phyloP scores from a whole-genome alignment of 306 rosid genomes.

The Vigna hirtella region DNA sequence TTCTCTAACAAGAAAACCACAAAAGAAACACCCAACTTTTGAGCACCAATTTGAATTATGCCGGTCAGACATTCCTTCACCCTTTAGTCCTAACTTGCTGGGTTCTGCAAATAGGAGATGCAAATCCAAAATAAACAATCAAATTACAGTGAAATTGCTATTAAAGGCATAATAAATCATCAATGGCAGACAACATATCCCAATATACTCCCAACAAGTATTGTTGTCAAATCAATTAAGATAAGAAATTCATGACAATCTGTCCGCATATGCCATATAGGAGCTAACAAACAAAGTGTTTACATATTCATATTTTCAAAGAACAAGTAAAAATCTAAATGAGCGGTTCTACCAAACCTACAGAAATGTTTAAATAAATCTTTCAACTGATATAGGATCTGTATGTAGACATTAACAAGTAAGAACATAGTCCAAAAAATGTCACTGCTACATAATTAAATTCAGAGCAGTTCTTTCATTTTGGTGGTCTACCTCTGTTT shows the following conservation, averaged over 20 bases:
- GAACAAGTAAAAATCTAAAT: background rate
- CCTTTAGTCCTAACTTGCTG: conserved; percentile 56
- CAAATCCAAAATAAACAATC: conserved; percentile 38
- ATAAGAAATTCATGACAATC: background rate
- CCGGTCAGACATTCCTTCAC: conserved; percentile 46
- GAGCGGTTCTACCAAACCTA: conserved; percentile 10
- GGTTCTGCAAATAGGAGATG: conserved; percentile 62
- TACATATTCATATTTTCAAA: background rate
- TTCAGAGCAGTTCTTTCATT: background rate
- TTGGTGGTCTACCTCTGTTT: conserved; percentile 1
- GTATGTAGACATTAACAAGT: background rate
- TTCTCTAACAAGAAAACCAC: conserved; percentile 70
- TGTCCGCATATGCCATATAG: conserved; percentile 31
- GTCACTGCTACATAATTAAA: conserved; percentile 18
- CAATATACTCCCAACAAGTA: conserved; percentile 27
- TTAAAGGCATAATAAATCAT: conserved; percentile 9
- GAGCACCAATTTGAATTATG: conserved; percentile 60
- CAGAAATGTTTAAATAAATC: conserved; percentile 22
- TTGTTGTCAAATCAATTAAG: conserved; percentile 29
- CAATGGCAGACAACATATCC: conserved; percentile 23
- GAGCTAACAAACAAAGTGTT: conserved; percentile 27
- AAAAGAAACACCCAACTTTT: conserved; percentile 66
- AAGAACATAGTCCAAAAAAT: conserved; percentile 32
- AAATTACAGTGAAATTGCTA: conserved; percentile 28
- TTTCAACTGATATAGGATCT: conserved; percentile 6